A percentile compares a stretch with the other conserved stretches of the same genome.
phyloP scores from a whole-genome alignment of 176 grass and related monocot genomes.

The Triticum dicoccoides region DNA sequence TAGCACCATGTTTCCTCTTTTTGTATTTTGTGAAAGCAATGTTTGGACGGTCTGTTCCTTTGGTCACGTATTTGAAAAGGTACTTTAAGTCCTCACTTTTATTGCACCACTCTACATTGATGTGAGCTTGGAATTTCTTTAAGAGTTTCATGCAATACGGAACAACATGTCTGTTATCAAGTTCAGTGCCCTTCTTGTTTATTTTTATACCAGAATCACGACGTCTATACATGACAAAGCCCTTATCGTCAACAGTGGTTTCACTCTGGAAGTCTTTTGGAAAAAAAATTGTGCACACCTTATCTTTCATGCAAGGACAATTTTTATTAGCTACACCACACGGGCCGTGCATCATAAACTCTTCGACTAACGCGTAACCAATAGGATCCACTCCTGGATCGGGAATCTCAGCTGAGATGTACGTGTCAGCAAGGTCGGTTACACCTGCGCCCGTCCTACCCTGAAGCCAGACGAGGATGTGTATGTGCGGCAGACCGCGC shows the following conservation, averaged over 20 bases:
- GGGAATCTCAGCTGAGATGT: neutral
- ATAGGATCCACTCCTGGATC: neutral
- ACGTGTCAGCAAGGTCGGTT: neutral
- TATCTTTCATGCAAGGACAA: neutral
- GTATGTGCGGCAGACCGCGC: neutral
- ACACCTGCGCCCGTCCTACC: too few relatives aligned
- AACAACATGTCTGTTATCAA: too few relatives aligned
- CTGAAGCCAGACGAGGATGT: too few relatives aligned
- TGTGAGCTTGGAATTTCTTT: too few relatives aligned
- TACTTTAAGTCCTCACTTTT: too few relatives aligned
- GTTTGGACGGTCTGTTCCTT: too few relatives aligned
- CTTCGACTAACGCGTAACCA: neutral
- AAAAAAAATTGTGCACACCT: neutral
- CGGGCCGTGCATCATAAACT: neutral
- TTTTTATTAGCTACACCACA: neutral
- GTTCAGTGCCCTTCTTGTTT: too few relatives aligned
- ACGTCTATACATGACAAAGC: neutral
- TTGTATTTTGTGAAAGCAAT: too few relatives aligned
- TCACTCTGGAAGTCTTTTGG: neutral
- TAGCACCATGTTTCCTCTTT: too few relatives aligned
- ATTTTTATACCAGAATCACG: neutral
- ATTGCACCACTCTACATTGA: too few relatives aligned
- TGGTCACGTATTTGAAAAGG: too few relatives aligned
- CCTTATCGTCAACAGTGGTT: neutral
- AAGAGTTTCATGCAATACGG: too few relatives aligned